Base-by-base conservation (phyloP, 495 filamentous ascomycete species). In the Amorphotheca resinae region DNA sequence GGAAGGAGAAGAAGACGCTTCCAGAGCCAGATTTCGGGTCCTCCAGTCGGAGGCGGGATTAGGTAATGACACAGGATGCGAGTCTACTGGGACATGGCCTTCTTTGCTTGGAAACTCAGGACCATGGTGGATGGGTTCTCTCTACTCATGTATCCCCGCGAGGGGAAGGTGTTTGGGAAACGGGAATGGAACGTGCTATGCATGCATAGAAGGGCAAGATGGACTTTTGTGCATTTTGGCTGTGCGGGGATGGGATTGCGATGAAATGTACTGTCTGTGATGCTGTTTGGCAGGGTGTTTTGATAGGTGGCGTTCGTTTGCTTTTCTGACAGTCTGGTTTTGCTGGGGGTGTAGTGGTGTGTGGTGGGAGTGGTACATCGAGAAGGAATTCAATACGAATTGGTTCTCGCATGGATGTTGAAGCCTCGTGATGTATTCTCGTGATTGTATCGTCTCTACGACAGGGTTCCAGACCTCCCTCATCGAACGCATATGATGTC, bases 1-100 rank as follows among this genome's bases (percentile, higher is more conserved):
- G 74, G 39, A 95, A 93, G 67, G 83, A 91, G 12, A 51, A 52
- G 44, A 56, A 56, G 41, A 33, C 37, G 1, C 34, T 50, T 16
- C n/a, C 44, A 2, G 49, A 56, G 25, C 53, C 53, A 4, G 53
- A 56, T 42, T 56, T 56, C 31, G 53, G 52, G 5, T 42, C 52
- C 32, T 54, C 52, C 3, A 46, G 41, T 22, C 28, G 51, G 26
- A 45, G 37, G 28, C 22, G 22, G 14, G 20, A 28, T 14, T 15
- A 12, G 25, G 11, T 11, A 11, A 11, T 11, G 25, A 5, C 25
- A 5, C 11, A 11, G 25, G 11, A 11, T 28, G 25, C 11, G 25
- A 11, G 25, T 28, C 11, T 28, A 28, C 25, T 11, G 25, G 25
- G 25, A 5, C 25, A 28, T 11, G 11, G 25, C 11, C 25, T 11